Evolutionary conservation across 1,284 basidiomycete genomes (phyloP), one percentile per base, ranked within the genome.

Genomic region (Volvariella volvacea): DNA sequence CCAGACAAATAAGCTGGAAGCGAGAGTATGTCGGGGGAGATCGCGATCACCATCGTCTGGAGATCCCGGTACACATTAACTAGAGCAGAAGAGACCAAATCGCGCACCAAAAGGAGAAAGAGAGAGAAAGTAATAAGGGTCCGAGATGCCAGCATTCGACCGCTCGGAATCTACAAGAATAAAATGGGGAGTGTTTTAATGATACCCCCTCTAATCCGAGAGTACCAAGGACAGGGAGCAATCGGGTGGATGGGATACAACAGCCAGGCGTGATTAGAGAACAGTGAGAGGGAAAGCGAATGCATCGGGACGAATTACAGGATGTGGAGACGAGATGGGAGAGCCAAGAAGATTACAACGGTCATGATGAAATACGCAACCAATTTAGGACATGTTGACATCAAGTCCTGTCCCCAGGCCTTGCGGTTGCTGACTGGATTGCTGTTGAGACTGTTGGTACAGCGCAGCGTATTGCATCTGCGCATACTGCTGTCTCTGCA

Each of bases 401-500:
- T 36, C 34, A 8, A 36, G 34, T 20, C 34, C 34, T 6, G 19
- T 36, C n/a, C 7, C n/a, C 34, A 28, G 25, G 6, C 25, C 25
- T 28, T 28, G 25, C 6, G 25, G 6, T 12, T 36, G 34, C 34
- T 36, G 34, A n/a, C 12, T 28, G 12, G 25, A 28, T 28, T 36
- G 34, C n/a, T 31, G 30, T 36, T 36, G 34, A 6, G 14, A 20
- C 34, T 36, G 34, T 8, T 36, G 34, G n/a, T 36, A 36, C 34
- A 36, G 6, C 34, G 34, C 34, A n/a, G 6, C 6, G 7, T 16
- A 15, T 20, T 36, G 34, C 19, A 16, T 15, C n/a, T 36, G 34
- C 34, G 34, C 34, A 15, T 36, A 36, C 19, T 36, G 34, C 19
- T 36, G 34, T 16, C 34, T 6, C 34, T 36, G 34, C 34, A 36